A percentile compares a stretch with the other conserved stretches of the same genome.
phyloP scores from a whole-genome alignment of 345 rosid species.

The Eucalyptus polybractea region DNA sequence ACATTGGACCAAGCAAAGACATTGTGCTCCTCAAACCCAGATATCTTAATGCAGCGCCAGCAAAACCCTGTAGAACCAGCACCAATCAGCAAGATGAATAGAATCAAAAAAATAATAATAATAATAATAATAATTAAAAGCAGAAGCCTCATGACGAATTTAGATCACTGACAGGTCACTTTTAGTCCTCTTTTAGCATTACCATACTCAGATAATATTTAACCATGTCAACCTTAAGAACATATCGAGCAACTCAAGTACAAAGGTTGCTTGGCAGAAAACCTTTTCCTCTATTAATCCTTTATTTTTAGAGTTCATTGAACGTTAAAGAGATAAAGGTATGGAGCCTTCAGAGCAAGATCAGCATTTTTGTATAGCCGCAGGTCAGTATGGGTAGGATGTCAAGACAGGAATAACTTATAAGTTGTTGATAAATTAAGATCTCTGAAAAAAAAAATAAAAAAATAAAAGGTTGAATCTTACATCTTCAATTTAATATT shows the following conservation, averaged over 20 bases:
- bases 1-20: conserved; percentile 84
- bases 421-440: background rate
- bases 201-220: background rate
- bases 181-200: background rate
- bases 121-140: background rate
- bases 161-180: background rate
- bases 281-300: background rate
- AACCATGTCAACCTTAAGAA: background rate
- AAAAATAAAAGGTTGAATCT: background rate
- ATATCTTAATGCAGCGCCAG: conserved; percentile 85
- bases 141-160: background rate
- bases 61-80: conserved; percentile 48
- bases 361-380: background rate
- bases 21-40: conserved; percentile 67
- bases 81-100: background rate
- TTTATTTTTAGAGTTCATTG: background rate
- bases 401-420: background rate
- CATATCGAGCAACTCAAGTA: background rate
- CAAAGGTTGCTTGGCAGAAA: background rate
- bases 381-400: background rate
- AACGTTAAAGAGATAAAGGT: background rate
- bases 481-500: background rate
- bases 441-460: background rate
- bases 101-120: background rate
- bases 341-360: background rate